Percentiles rank a stretch among this genome's conserved stretches.
phyloP scores from a whole-genome alignment of 2,329 filamentous ascomycete genomes.

The Moelleriella libera region DNA sequence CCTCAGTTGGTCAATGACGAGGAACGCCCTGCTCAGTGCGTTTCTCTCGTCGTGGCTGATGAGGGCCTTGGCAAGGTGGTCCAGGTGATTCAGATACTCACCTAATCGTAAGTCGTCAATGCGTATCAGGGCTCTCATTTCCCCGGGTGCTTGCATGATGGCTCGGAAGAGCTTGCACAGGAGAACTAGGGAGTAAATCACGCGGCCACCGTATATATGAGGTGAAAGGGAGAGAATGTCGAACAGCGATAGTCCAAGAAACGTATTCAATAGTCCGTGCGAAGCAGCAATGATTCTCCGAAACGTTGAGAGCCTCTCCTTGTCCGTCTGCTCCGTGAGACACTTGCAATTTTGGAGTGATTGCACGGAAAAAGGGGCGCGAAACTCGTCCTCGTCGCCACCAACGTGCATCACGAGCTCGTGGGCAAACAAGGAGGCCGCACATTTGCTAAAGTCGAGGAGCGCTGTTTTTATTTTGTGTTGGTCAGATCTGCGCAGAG shows the following conservation, averaged over 20 bases:
- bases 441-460: constrained; percentile 1
- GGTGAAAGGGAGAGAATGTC: constrained; percentile 2
- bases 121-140: background rate
- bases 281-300: constrained; percentile 1
- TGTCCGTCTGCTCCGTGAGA: background rate
- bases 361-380: constrained; percentile 1
- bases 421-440: constrained; percentile 1
- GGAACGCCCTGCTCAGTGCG: constrained; percentile 1
- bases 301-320: constrained; percentile 1
- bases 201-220: constrained; percentile 2
- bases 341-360: constrained; percentile 2
- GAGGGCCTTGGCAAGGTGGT: constrained; percentile 1
- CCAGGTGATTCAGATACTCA: constrained; percentile 1
- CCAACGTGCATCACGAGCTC: constrained; percentile 2
- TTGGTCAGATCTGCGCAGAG: background rate
- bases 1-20: constrained; percentile 1
- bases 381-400: constrained; percentile 1
- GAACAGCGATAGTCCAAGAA: background rate
- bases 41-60: background rate
- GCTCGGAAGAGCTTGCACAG: constrained; percentile 2
- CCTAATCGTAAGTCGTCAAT: constrained; percentile 1
- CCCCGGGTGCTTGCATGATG: background rate
- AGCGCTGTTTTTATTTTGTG: background rate
- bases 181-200: constrained; percentile 2
- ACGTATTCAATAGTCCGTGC: constrained; percentile 1